Conservation (phyloP, 2,329 filamentous ascomycete genomes). For the Fusarium sp. region DNA sequence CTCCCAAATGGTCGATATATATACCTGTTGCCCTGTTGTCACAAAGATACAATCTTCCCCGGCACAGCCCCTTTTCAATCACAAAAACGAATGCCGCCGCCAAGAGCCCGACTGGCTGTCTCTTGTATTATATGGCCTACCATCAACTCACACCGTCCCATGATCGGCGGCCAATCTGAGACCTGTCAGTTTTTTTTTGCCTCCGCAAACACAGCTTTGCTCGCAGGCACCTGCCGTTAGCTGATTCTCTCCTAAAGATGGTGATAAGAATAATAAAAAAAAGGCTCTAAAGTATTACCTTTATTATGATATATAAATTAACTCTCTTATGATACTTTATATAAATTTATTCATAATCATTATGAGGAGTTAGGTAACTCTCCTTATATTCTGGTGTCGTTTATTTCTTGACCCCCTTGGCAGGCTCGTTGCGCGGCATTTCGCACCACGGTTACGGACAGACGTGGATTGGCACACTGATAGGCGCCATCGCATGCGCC, state of each 20-base stretch:
- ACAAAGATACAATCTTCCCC: background rate
- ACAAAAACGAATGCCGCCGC: background rate
- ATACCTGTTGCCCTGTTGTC: background rate
- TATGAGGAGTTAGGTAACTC: no score
- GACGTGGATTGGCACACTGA: background rate
- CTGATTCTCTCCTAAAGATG: no score
- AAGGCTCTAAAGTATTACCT: background rate
- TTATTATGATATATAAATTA: no score
- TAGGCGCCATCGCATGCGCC: background rate
- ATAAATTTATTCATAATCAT: no score
- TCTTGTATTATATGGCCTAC: background rate
- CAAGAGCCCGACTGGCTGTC: background rate
- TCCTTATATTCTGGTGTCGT: no score
- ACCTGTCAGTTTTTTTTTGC: constrained; percentile 9
- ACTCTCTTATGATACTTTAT: no score
- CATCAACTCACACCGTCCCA: constrained; percentile 1
- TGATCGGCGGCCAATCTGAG: constrained; percentile 3
- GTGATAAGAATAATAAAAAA: no score
- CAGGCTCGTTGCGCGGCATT: background rate
- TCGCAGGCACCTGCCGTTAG: background rate
- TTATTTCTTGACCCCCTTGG: no score
- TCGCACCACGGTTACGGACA: background rate
- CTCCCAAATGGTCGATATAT: background rate
- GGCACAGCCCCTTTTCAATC: background rate
- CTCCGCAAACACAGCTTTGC: background rate